phyloP scores from a whole-genome alignment of 2,329 filamentous ascomycete genomes.

The Penicillium sp. region DNA sequence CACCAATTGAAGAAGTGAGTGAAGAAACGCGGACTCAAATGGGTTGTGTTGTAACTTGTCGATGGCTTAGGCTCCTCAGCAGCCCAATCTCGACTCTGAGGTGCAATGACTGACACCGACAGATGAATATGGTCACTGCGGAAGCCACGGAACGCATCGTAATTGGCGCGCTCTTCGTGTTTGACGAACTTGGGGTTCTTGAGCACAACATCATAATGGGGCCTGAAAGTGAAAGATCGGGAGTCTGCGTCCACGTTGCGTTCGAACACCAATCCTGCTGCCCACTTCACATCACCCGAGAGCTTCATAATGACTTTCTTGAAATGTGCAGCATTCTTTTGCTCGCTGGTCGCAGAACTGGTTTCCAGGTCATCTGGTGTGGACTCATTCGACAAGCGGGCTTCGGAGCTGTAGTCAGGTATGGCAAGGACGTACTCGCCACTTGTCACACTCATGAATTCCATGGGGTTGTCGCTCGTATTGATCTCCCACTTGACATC shows the following conservation, averaged over 20 bases:
- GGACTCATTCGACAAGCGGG: conserved; percentile 54
- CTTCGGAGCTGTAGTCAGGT: conserved; percentile 86
- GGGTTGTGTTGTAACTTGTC: conserved; percentile 91
- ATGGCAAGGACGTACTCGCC: conserved; percentile 92
- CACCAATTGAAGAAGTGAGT: conserved; percentile 98
- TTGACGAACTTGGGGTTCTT: conserved; percentile 73
- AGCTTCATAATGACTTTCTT: conserved; percentile 99
- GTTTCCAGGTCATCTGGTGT: conserved; percentile 52
- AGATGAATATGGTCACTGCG: conserved; percentile 94
- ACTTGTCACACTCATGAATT: conserved; percentile 93
- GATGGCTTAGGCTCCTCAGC: conserved; percentile 68
- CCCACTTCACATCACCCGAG: conserved; percentile 90
- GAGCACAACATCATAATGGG: conserved; percentile 85
- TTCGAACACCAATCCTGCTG: conserved; percentile 88
- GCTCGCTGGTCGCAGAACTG: conserved; percentile 55
- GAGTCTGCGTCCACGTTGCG: conserved; percentile 65
- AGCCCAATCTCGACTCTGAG: conserved; percentile 79
- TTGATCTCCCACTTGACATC: conserved; percentile 85
- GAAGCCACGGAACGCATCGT: conserved; percentile 96
- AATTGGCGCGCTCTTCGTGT: conserved; percentile 50
- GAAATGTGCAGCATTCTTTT: conserved; percentile 73
- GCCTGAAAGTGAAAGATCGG: conserved; percentile 80
- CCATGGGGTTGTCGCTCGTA: conserved; percentile 76
- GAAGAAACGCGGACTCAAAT: conserved; percentile 91
- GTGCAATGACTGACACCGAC: conserved; percentile 84